phyloP scores from a whole-genome alignment of 148 eudicot genomes.

The Vaccinium myrtillus region DNA sequence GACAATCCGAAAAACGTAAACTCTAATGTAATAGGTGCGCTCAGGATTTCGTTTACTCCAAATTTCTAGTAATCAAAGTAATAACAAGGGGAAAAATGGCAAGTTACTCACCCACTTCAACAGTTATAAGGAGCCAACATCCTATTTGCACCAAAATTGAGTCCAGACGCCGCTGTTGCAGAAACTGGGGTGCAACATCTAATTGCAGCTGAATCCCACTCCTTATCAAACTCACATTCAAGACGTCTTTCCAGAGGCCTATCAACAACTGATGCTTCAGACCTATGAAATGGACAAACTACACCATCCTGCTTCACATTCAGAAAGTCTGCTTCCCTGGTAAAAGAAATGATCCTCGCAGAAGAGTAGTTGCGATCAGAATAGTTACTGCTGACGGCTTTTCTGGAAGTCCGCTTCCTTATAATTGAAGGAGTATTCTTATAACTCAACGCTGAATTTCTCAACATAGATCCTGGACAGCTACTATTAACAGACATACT shows the following conservation, averaged over 20 bases:
- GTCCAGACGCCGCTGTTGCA: slow-evolving; percentile 25
- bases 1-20: neutral
- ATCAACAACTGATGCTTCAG: slow-evolving; percentile 23
- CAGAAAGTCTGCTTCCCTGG: neutral
- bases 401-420: slow-evolving; percentile 44
- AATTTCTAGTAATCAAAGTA: neutral
- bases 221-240: slow-evolving; percentile 62
- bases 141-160: slow-evolving; percentile 24
- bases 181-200: slow-evolving; percentile 38
- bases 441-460: slow-evolving; percentile 72
- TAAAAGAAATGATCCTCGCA: neutral
- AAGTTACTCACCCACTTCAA: slow-evolving; percentile 25
- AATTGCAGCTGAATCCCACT: slow-evolving; percentile 41
- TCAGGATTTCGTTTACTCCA: neutral
- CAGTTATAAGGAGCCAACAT: slow-evolving; percentile 32
- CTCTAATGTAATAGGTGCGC: neutral
- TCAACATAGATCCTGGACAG: slow-evolving; percentile 66
- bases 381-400: slow-evolving; percentile 10
- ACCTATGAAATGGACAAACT: slow-evolving; percentile 19
- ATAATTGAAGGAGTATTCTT: slow-evolving; percentile 69
- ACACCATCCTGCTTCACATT: slow-evolving; percentile 15
- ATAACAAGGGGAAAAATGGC: neutral
- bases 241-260: slow-evolving; percentile 52
- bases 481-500: slow-evolving; percentile 31
- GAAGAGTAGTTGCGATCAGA: slow-evolving; percentile 20